phyloP scores from a whole-genome alignment of 2,329 filamentous ascomycete genomes.

The Colletotrichum magnum region DNA sequence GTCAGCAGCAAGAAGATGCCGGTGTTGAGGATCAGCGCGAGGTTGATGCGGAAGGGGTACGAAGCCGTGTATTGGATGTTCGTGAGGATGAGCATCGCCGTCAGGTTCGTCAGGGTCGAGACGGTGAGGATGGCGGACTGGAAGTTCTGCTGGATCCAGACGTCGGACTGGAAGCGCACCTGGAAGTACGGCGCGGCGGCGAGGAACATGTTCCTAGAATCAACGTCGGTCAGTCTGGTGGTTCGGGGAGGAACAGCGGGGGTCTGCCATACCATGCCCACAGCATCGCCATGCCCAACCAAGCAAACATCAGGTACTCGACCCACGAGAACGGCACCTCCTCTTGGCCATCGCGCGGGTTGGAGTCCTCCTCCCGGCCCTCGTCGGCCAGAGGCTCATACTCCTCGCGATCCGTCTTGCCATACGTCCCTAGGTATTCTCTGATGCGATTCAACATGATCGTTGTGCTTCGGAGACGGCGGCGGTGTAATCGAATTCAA shows the following conservation, averaged over 20 bases:
- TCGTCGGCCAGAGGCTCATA: slow-evolving; percentile 47
- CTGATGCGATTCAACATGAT: slow-evolving; percentile 38
- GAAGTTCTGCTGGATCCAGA: slow-evolving; percentile 84
- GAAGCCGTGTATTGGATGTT: slow-evolving; percentile 86
- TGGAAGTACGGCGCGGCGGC: slow-evolving; percentile 96
- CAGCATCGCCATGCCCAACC: slow-evolving; percentile 93
- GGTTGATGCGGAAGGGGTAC: slow-evolving; percentile 88
- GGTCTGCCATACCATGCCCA: slow-evolving; percentile 85
- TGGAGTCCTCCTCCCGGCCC: slow-evolving; percentile 46
- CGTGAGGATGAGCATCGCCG: slow-evolving; percentile 81
- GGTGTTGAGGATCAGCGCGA: slow-evolving; percentile 83
- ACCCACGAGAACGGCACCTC: slow-evolving; percentile 81
- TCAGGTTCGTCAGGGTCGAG: slow-evolving; percentile 86
- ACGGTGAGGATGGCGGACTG: slow-evolving; percentile 91
- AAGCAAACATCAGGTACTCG: slow-evolving; percentile 87
- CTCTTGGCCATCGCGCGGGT: slow-evolving; percentile 49
- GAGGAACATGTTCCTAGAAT: slow-evolving; percentile 93
- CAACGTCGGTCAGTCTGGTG: slow-evolving; percentile 2
- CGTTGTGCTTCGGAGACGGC: background rate
- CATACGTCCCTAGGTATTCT: slow-evolving; percentile 28
- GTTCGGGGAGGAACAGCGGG: background rate
- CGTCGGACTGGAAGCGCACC: slow-evolving; percentile 78
- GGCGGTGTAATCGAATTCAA: background rate
- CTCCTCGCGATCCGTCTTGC: slow-evolving; percentile 39
- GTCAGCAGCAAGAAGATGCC: slow-evolving; percentile 83